Base-by-base conservation (phyloP, 805 yeast genomes). In the Sugiyamaella valdiviana region DNA sequence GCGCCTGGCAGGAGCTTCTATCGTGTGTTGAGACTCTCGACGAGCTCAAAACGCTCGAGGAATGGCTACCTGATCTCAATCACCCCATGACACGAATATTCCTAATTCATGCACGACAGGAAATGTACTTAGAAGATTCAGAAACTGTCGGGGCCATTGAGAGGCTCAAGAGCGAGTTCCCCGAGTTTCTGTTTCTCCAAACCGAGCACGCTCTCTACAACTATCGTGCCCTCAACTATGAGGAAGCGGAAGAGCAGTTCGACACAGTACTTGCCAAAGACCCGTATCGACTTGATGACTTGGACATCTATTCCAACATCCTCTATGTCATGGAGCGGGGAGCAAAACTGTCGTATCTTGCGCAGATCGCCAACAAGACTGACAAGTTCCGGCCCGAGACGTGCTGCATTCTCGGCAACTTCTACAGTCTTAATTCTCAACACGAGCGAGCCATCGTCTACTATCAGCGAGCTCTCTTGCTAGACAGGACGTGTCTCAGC, bases 371-470 rank as follows among this genome's bases (percentile, higher is more conserved):
- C 0, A 76, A 85, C 0, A 80, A 80, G 42, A 78, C 89, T 7
- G 97, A 93, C 65, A 82, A 80, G 60, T 87, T 86, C 63, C 74
- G 96, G 46, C 90, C 97, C 0, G 99, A 93, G 63, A 85, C 97
- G 1, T 90, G 97, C 65, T 89, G 96, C 60, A 84, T 93, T 20
- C 74, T 90, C 21, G 99, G 97, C 2, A 93, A 93, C 65, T 91
- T 87, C 67, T 90, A 90, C 65, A 85, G 96, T 32, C 75, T 93
- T 65, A 82, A 85, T 57, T 86, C 89, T 53, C 95, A 93, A 57
- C 99, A 93, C 66, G 97, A 89, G 63, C 86, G 85, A 66, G 95
- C 99, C 0, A 87, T 93, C 51, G 80, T 84, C 80, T 89, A 88
- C 66, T 93, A 90, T 62, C 83, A 88, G 57, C 75, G 98, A 48